Evolutionary conservation across 1,284 basidiomycete species (phyloP).

Genomic region (Vanrija humicola): DNA sequence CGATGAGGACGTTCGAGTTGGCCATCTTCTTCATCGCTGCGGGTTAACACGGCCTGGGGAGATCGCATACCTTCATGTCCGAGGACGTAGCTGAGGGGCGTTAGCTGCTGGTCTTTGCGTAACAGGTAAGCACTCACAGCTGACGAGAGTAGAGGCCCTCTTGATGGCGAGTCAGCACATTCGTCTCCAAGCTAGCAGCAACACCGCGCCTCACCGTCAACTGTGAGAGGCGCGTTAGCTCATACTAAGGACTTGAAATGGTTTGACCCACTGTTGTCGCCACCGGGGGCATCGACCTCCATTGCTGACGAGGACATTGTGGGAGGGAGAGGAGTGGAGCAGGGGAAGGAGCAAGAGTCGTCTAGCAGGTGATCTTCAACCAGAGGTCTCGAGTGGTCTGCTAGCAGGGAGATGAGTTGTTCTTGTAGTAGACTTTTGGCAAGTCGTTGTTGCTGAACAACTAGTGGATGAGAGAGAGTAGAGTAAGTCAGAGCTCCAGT

Average conservation of each 20-base stretch:
- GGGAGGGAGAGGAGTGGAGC: not conserved
- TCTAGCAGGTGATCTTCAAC: no score
- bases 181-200: no score
- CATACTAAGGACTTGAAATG: not conserved
- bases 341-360: not conserved
- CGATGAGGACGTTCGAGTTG: conserved; percentile 87
- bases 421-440: no score
- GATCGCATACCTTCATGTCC: conserved; percentile 78
- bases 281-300: conserved; percentile 39
- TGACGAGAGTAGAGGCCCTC: conserved; percentile 95
- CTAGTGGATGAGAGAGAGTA: not conserved
- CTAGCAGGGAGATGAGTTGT: no score
- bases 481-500: no score
- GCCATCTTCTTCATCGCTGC: conserved; percentile 99
- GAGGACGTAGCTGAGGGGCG: conserved; percentile 72
- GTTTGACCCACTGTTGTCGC: conserved; percentile 37
- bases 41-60: not conserved
- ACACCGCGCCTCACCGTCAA: conserved; percentile 35
- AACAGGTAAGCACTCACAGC: conserved; percentile 60
- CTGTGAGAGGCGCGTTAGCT: conserved; percentile 16
- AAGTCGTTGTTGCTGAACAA: not conserved
- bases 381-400: no score
- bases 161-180: conserved; percentile 8
- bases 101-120: conserved; percentile 11
- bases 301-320: conserved; percentile 26